A percentile compares a stretch with the other conserved stretches of the same genome.
Evolutionary conservation across 176 grass and related monocot species (phyloP).

Genomic region (Musa beccarii): DNA sequence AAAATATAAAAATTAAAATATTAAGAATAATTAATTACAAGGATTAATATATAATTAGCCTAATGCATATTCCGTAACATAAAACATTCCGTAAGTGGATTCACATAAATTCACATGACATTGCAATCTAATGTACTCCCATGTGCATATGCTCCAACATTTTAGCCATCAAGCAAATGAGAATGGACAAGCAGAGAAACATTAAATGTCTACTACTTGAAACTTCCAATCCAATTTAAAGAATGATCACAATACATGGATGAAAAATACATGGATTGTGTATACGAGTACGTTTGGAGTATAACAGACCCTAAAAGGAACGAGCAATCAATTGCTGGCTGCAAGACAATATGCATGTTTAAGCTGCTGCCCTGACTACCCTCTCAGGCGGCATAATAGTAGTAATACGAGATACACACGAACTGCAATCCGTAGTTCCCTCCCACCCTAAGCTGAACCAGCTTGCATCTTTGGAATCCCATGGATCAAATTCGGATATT

Average conservation of each 20-base stretch:
- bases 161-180: too few relatives aligned
- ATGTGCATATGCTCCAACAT: too few relatives aligned
- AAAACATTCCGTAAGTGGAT: too few relatives aligned
- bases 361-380: neutral
- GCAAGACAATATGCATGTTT: neutral
- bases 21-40: too few relatives aligned
- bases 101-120: too few relatives aligned
- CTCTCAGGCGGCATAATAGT: neutral
- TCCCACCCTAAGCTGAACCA: neutral
- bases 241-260: neutral
- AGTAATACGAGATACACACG: neutral
- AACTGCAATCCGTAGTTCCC: neutral
- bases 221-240: neutral
- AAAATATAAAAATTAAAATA: too few relatives aligned
- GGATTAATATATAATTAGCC: too few relatives aligned
- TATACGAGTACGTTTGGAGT: neutral
- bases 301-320: neutral
- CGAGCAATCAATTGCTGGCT: neutral
- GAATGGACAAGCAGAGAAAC: too few relatives aligned
- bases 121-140: too few relatives aligned
- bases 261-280: neutral
- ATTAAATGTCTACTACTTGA: neutral
- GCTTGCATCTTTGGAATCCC: neutral
- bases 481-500: neutral
- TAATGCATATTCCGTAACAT: too few relatives aligned